These are phyloP conservation scores for Xylariaceae sp. DNA, from an alignment of 2,329 filamentous ascomycete species.

Conservation along the genomic window DNA sequence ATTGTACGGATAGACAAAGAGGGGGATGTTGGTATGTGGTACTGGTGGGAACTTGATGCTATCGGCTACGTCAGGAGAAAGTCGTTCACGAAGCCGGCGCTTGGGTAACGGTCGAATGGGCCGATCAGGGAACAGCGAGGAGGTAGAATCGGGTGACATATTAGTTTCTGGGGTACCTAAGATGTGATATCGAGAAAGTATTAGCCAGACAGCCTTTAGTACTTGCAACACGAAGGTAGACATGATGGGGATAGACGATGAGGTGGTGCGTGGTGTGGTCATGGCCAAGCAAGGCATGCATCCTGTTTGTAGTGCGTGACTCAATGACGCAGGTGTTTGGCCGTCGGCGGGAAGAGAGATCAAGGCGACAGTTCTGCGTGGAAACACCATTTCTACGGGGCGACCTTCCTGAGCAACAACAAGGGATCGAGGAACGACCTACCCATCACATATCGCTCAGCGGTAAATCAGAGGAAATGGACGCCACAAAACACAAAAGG, in stretches of 20 bases:
- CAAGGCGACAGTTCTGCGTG: too few species aligned
- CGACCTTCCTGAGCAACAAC: too few species aligned
- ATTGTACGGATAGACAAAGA: slow-evolving; percentile 72
- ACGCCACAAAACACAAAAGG: too few species aligned
- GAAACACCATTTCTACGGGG: too few species aligned
- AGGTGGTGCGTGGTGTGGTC: not conserved
- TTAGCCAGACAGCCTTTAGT: slow-evolving; percentile 31
- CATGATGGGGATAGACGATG: slow-evolving; percentile 17
- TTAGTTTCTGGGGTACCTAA: slow-evolving; percentile 45
- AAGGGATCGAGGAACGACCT: slow-evolving; percentile 18
- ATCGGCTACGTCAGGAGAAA: slow-evolving; percentile 80
- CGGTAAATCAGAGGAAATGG: too few species aligned
- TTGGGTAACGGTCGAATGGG: slow-evolving; percentile 91
- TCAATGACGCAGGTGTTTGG: too few species aligned
- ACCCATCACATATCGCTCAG: slow-evolving; percentile 30
- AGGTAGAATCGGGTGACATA: slow-evolving; percentile 72
- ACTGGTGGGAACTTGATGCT: slow-evolving; percentile 78
- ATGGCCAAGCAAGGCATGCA: not conserved
- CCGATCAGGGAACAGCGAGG: slow-evolving; percentile 79
- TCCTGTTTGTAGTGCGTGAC: too few species aligned
- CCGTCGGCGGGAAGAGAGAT: too few species aligned
- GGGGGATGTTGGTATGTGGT: slow-evolving; percentile 64
- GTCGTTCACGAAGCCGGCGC: slow-evolving; percentile 78
- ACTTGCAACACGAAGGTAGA: slow-evolving; percentile 16
- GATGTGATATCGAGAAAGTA: slow-evolving; percentile 21